These are phyloP conservation scores for Pythium periplocum DNA, from an alignment of 352 stramenopile species.

Conservation along the genomic window DNA sequence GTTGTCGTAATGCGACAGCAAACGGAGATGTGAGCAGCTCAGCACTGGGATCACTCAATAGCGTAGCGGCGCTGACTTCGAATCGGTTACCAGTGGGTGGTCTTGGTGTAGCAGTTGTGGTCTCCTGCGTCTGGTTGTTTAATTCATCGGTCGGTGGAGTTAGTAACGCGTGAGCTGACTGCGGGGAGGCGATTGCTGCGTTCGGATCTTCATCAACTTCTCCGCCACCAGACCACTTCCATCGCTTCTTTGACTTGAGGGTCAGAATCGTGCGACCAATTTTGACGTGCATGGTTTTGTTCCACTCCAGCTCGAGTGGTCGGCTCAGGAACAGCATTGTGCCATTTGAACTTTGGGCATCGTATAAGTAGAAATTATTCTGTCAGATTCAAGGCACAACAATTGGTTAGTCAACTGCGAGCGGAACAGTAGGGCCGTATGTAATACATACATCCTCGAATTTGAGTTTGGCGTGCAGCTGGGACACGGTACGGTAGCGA, in stretches of 20 bases:
- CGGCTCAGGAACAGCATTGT: conserved; percentile 84
- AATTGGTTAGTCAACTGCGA: not conserved
- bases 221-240: conserved; percentile 59
- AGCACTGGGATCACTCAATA: conserved; percentile 18
- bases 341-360: conserved; percentile 76
- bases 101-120: no score
- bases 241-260: conserved; percentile 80
- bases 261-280: conserved; percentile 82
- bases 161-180: no score
- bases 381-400: conserved; percentile 11
- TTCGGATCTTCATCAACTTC: conserved; percentile 16
- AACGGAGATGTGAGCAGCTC: conserved; percentile 20
- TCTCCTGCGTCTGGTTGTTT: no score
- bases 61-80: not conserved
- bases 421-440: not conserved
- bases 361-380: conserved; percentile 74
- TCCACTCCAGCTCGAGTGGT: conserved; percentile 77
- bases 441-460: conserved; percentile 62
- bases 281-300: conserved; percentile 79
- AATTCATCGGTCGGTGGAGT: no score
- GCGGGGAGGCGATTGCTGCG: no score
- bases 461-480: conserved; percentile 80
- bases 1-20: conserved; percentile 17
- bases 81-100: not conserved
- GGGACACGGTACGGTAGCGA: conserved; percentile 80